Evolutionary conservation across 805 yeast genomes (phyloP).

Genomic region (Zygosaccharomyces pseudorouxii): DNA sequence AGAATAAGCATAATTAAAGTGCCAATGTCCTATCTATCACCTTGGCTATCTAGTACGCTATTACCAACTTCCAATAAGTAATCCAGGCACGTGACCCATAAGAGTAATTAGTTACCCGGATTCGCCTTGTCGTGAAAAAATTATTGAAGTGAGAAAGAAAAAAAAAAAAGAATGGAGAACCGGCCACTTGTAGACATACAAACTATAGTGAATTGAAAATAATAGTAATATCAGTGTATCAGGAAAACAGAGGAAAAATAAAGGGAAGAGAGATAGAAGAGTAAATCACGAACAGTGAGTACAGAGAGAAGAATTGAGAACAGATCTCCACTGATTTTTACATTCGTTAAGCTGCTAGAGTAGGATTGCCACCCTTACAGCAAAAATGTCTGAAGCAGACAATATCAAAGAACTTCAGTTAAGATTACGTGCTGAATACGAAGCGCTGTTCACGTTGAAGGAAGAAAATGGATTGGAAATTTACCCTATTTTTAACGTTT

Average conservation of each 20-base stretch:
- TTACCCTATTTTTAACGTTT: constrained; percentile 30
- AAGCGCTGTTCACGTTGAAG: constrained; percentile 23
- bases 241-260: background rate
- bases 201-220: constrained; percentile 1
- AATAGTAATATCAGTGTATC: background rate
- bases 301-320: background rate
- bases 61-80: too few relatives aligned
- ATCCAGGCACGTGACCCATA: background rate
- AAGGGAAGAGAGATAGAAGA: background rate
- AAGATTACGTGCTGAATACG: constrained; percentile 19
- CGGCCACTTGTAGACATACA: background rate
- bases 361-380: background rate
- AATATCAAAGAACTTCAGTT: constrained; percentile 6
- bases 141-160: background rate
- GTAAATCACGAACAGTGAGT: background rate
- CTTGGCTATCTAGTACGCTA: too few relatives aligned
- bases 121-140: background rate
- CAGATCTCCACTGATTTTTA: background rate
- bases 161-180: background rate
- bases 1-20: too few relatives aligned
- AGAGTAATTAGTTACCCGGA: background rate
- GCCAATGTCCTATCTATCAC: too few relatives aligned
- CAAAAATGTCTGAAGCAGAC: constrained; percentile 8
- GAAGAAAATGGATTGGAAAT: constrained; percentile 30
- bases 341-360: background rate